Conservation (phyloP, 257 asterid genomes). For the Solanum tarijense region DNA sequence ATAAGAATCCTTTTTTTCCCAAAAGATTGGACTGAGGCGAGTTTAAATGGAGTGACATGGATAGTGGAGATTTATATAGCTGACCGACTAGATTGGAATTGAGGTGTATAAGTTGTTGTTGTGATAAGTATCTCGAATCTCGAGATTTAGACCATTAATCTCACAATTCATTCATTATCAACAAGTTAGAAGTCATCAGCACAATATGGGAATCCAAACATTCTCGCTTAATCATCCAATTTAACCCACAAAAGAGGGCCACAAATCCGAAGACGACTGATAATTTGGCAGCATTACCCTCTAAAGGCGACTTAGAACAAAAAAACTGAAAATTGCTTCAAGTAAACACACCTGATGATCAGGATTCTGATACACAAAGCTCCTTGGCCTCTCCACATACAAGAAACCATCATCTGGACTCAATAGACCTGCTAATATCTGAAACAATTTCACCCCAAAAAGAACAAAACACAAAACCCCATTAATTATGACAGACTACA, state of each 20-base stretch:
- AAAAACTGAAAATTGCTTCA: background rate
- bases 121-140: background rate
- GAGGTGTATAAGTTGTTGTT: background rate
- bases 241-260: background rate
- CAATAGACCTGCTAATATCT: constrained; percentile 87
- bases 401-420: constrained; percentile 60
- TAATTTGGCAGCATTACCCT: background rate
- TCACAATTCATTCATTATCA: background rate
- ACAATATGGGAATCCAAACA: background rate
- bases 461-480: background rate
- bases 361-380: constrained; percentile 95
- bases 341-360: constrained; percentile 72
- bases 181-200: background rate
- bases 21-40: background rate
- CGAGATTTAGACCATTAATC: background rate
- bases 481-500: background rate
- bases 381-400: constrained; percentile 66
- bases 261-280: background rate
- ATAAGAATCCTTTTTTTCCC: background rate
- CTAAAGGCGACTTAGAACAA: background rate
- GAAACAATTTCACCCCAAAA: constrained; percentile 1
- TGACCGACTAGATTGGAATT: background rate
- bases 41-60: background rate
- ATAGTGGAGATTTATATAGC: background rate
- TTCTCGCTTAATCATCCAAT: background rate